Percentiles rank a stretch among this genome's conserved stretches.
These are phyloP conservation scores for Phoenix roebelenii DNA, from an alignment of 176 grass and related monocot genomes.

Conservation along the genomic window DNA sequence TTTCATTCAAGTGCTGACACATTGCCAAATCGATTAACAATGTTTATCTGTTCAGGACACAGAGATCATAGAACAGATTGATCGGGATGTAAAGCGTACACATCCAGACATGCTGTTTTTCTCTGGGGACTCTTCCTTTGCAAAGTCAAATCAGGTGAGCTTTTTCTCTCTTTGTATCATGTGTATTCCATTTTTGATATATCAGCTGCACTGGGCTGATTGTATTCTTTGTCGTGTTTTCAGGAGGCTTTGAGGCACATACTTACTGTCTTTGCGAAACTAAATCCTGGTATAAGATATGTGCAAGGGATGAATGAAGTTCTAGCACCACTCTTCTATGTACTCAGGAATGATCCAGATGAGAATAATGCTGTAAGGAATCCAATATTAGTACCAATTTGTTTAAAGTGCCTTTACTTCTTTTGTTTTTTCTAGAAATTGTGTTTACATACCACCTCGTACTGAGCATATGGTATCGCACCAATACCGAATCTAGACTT, in stretches of 20 bases:
- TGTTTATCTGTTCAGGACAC: constrained; percentile 47
- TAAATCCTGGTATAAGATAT: constrained; percentile 96
- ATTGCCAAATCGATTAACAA: constrained; percentile 16
- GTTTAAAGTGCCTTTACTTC: too few relatives aligned
- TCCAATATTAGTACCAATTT: not conserved
- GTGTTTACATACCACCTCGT: too few relatives aligned
- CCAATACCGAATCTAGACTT: too few relatives aligned
- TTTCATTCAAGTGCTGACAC: too few relatives aligned
- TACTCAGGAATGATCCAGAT: constrained; percentile 84
- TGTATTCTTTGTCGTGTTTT: constrained; percentile 15
- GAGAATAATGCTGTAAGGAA: constrained; percentile 42
- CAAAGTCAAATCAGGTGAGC: constrained; percentile 78
- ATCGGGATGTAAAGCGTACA: constrained; percentile 94
- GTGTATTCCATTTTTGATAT: too few relatives aligned
- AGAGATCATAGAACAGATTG: constrained; percentile 89
- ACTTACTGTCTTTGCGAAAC: constrained; percentile 88
- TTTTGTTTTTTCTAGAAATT: too few relatives aligned
- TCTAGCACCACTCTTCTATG: constrained; percentile 84
- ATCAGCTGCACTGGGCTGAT: too few relatives aligned
- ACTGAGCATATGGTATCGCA: too few relatives aligned
- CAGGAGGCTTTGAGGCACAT: constrained; percentile 87
- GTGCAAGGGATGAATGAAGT: constrained; percentile 99
- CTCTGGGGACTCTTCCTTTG: constrained; percentile 40
- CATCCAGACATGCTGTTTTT: constrained; percentile 98
- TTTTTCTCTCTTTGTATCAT: not conserved